A percentile compares a stretch with the other conserved stretches of the same genome.
Evolutionary conservation across 176 grass and related monocot species (phyloP).

Genomic region (Oryza punctata): DNA sequence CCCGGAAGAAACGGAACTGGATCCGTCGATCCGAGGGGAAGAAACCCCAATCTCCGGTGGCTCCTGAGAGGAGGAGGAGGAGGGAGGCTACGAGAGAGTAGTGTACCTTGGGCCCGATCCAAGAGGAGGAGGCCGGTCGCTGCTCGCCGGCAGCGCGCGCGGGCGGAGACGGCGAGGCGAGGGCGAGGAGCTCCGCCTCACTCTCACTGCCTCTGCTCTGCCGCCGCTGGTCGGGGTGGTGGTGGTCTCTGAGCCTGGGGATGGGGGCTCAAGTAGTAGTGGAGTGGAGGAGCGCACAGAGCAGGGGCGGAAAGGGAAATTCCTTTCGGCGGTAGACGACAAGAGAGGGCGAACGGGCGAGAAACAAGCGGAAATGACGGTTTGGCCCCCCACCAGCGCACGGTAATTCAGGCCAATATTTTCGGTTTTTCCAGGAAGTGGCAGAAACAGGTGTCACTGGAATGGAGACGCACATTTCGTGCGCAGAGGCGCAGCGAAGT

Average conservation of each 20-base stretch:
- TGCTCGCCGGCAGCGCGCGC: neutral
- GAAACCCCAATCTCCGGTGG: neutral
- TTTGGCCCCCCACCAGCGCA: neutral
- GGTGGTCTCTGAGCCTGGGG: too few relatives aligned
- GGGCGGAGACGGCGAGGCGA: neutral
- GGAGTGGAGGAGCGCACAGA: neutral
- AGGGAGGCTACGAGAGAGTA: too few relatives aligned
- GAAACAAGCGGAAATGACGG: neutral
- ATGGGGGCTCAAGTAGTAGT: neutral
- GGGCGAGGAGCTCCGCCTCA: neutral
- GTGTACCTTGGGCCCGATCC: neutral
- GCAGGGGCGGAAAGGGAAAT: neutral
- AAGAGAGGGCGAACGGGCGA: neutral
- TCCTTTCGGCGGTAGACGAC: neutral
- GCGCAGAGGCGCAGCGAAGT: too few relatives aligned
- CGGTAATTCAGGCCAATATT: too few relatives aligned
- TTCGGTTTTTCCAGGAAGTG: too few relatives aligned
- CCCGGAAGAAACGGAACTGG: neutral
- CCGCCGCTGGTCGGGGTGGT: too few relatives aligned
- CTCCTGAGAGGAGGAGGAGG: too few relatives aligned
- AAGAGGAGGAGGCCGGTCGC: too few relatives aligned
- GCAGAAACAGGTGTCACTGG: too few relatives aligned
- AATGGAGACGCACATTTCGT: too few relatives aligned
- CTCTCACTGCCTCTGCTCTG: neutral
- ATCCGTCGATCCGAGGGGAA: neutral